phyloP scores from a whole-genome alignment of 495 filamentous ascomycete species.

The Hypoxylon fuscum region DNA sequence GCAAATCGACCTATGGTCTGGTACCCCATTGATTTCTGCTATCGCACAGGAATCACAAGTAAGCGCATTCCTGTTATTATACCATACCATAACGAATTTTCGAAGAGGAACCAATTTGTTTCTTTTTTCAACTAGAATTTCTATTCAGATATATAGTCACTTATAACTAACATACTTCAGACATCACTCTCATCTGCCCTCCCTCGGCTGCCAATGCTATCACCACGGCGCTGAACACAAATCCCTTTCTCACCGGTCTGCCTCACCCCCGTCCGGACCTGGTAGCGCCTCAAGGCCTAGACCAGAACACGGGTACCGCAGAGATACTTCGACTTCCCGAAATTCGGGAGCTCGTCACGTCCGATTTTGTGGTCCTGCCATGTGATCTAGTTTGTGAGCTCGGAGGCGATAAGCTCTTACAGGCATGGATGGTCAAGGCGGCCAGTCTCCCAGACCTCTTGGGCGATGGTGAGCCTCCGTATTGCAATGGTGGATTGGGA shows the following conservation, averaged over 20 bases:
- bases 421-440: slow-evolving; percentile 91
- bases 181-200: slow-evolving; percentile 85
- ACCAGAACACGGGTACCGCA: slow-evolving; percentile 84
- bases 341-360: slow-evolving; percentile 73
- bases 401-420: slow-evolving; percentile 78
- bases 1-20: slow-evolving; percentile 97
- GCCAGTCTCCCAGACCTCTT: slow-evolving; percentile 66
- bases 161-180: slow-evolving; percentile 57
- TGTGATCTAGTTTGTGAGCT: slow-evolving; percentile 96
- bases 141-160: too few species aligned
- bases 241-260: slow-evolving; percentile 84
- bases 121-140: too few species aligned
- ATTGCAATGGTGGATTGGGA: slow-evolving; percentile 74
- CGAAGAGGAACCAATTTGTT: too few species aligned
- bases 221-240: slow-evolving; percentile 80
- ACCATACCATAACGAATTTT: slow-evolving; percentile 9
- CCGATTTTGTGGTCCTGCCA: slow-evolving; percentile 89
- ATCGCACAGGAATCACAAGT: slow-evolving; percentile 85
- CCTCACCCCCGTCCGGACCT: slow-evolving; percentile 78
- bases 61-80: slow-evolving; percentile 36
- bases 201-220: slow-evolving; percentile 76
- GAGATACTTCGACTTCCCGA: slow-evolving; percentile 86
- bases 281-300: slow-evolving; percentile 74
- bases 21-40: slow-evolving; percentile 92
- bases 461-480: slow-evolving; percentile 47